A percentile compares a stretch with the other conserved stretches of the same genome.
phyloP scores from a whole-genome alignment of 371 early-diverging fungal species.

The Mortierella sp. region DNA sequence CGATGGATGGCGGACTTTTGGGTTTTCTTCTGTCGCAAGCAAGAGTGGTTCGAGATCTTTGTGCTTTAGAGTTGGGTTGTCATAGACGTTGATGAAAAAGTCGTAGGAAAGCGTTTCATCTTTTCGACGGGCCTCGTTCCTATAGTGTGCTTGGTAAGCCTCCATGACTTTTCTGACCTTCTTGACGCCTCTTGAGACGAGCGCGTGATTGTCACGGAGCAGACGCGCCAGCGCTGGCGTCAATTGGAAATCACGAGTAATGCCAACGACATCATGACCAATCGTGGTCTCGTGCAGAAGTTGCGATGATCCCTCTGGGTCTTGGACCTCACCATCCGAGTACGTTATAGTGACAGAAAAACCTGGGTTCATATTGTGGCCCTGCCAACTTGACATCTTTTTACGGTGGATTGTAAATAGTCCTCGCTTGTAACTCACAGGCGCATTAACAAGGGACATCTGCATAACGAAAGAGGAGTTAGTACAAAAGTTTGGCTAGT shows the following conservation, averaged over 20 bases:
- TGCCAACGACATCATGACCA: constrained; percentile 59
- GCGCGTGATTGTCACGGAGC: constrained; percentile 62
- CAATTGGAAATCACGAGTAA: constrained; percentile 58
- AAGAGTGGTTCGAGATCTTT: constrained; percentile 61
- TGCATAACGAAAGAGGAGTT: not conserved
- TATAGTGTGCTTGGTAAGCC: constrained; percentile 59
- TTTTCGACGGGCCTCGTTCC: constrained; percentile 60
- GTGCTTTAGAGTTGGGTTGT: constrained; percentile 54
- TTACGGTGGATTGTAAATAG: constrained; percentile 60
- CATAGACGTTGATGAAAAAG: constrained; percentile 68
- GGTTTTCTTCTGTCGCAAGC: constrained; percentile 62
- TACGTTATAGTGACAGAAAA: constrained; percentile 60
- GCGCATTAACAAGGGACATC: constrained; percentile 55
- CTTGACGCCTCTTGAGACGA: constrained; percentile 55
- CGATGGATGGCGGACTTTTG: constrained; percentile 57
- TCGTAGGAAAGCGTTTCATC: constrained; percentile 64
- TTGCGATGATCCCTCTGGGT: constrained; percentile 41
- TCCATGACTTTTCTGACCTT: constrained; percentile 53
- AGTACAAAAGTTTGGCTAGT: not conserved
- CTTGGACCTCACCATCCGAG: constrained; percentile 42
- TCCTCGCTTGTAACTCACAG: constrained; percentile 63
- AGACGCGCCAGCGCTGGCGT: constrained; percentile 61
- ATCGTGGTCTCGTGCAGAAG: constrained; percentile 54
- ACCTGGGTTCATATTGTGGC: constrained; percentile 65
- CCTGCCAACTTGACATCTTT: constrained; percentile 51